phyloP scores from a whole-genome alignment of 768 basidiomycete species.

The Panellus pusillus region DNA sequence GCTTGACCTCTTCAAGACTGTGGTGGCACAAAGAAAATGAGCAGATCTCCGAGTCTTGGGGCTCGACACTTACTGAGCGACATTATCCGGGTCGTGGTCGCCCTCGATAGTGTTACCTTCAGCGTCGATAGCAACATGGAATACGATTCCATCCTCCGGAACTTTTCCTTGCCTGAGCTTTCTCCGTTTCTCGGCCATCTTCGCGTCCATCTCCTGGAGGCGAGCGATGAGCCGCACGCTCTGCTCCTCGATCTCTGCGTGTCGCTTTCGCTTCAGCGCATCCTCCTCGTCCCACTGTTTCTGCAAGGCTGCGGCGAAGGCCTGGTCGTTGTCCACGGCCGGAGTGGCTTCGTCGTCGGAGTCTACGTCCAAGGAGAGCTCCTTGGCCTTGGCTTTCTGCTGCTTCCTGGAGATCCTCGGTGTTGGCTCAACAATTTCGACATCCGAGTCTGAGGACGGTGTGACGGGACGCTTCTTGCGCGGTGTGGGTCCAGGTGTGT shows the following conservation, averaged over 20 bases:
- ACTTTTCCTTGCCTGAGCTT: slow-evolving; percentile 1
- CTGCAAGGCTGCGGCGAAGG: slow-evolving; percentile 12
- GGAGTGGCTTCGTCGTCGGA: background rate
- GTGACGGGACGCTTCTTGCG: slow-evolving; percentile 2
- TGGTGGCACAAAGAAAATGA: no score
- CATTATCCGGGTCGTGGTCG: slow-evolving; percentile 17
- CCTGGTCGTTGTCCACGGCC: slow-evolving; percentile 2
- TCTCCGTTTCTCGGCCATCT: slow-evolving; percentile 7
- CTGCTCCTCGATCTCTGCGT: background rate
- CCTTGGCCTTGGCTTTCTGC: background rate
- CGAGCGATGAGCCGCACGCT: slow-evolving; percentile 1
- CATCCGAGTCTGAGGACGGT: background rate
- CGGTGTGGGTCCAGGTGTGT: background rate
- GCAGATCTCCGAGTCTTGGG: background rate
- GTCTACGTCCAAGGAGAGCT: background rate
- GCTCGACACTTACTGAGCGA: slow-evolving; percentile 4
- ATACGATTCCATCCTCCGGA: slow-evolving; percentile 14
- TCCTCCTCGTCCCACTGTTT: slow-evolving; percentile 12
- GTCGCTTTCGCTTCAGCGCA: background rate
- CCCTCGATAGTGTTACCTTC: slow-evolving; percentile 17
- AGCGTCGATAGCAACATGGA: slow-evolving; percentile 6
- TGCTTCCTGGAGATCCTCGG: background rate
- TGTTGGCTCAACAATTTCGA: slow-evolving; percentile 5
- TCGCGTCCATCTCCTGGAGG: slow-evolving; percentile 9
- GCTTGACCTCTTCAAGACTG: slow-evolving; percentile 14